Conservation (phyloP, 345 rosid species). For the Populus davidiana region DNA sequence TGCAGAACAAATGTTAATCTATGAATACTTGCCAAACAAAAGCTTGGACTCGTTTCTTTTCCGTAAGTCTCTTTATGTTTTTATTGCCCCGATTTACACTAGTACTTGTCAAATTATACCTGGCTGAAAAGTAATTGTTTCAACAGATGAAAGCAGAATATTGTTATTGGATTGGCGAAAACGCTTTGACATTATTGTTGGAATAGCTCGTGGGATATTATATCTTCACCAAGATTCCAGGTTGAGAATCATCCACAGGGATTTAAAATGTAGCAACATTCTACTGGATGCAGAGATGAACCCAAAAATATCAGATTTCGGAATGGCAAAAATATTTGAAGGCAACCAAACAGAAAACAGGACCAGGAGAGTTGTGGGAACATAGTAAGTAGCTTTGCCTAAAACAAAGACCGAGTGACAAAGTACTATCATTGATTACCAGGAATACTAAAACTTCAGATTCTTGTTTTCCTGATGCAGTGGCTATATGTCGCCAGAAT, state of each 20-base stretch:
- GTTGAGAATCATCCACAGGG: conserved; percentile 27
- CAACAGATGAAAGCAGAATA: conserved; percentile 43
- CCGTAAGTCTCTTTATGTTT: conserved; percentile 28
- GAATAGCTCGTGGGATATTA: conserved; percentile 63
- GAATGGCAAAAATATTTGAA: too few relatives aligned
- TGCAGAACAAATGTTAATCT: conserved; percentile 64
- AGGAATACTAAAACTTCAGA: not conserved
- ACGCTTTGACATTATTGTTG: conserved; percentile 44
- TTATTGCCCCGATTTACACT: not conserved
- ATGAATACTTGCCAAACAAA: conserved; percentile 52
- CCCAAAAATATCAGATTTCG: conserved; percentile 60
- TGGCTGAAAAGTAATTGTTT: fast-evolving
- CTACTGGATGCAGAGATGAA: conserved; percentile 20
- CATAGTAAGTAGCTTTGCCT: conserved; percentile 47
- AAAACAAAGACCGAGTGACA: too few relatives aligned
- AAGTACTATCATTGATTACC: too few relatives aligned
- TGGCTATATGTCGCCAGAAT: not conserved
- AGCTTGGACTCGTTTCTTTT: conserved; percentile 57
- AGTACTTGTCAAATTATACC: not conserved
- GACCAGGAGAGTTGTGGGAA: conserved; percentile 60
- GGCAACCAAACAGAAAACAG: not conserved
- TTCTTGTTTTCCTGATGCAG: not conserved
- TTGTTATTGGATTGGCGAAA: conserved; percentile 44
- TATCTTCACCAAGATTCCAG: conserved; percentile 80
- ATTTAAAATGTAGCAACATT: conserved; percentile 1